A percentile compares a stretch with the other conserved stretches of the same genome.
Evolutionary conservation across 2,329 filamentous ascomycete species (phyloP).

Genomic region (Pestalotiopsis sp.): DNA sequence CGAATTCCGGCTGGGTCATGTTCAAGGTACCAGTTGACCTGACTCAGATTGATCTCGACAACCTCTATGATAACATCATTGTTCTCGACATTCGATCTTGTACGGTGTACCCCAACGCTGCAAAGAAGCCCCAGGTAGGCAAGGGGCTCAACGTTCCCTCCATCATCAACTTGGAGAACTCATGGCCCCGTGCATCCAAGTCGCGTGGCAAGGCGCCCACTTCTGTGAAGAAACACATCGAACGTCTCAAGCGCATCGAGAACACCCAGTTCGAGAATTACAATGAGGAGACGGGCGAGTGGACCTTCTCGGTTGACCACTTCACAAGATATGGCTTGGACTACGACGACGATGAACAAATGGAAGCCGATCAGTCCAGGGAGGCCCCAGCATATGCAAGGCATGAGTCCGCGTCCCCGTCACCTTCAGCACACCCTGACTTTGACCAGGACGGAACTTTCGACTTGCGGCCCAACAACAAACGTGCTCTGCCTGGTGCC

Average conservation of each 20-base stretch:
- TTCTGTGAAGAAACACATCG: slow-evolving; percentile 77
- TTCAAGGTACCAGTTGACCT: slow-evolving; percentile 86
- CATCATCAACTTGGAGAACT: slow-evolving; percentile 84
- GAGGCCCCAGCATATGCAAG: slow-evolving; percentile 21
- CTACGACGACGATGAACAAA: slow-evolving; percentile 68
- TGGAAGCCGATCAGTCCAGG: slow-evolving; percentile 43
- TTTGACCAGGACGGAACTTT: slow-evolving; percentile 53
- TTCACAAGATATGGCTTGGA: slow-evolving; percentile 94
- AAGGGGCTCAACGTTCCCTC: slow-evolving; percentile 92
- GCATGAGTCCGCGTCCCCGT: slow-evolving; percentile 24
- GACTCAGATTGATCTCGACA: slow-evolving; percentile 73
- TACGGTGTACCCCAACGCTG: slow-evolving; percentile 79
- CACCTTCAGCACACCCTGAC: slow-evolving; percentile 31
- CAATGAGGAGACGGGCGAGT: slow-evolving; percentile 75
- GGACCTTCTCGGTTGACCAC: slow-evolving; percentile 92
- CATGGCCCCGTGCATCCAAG: slow-evolving; percentile 74
- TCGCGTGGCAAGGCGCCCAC: slow-evolving; percentile 54
- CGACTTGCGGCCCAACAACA: slow-evolving; percentile 49
- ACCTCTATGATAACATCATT: slow-evolving; percentile 77
- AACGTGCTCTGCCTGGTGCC: slow-evolving; percentile 68
- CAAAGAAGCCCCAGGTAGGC: slow-evolving; percentile 79
- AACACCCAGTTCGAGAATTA: slow-evolving; percentile 85
- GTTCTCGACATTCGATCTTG: slow-evolving; percentile 74
- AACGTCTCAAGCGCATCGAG: slow-evolving; percentile 74
- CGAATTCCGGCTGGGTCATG: slow-evolving; percentile 76